These are phyloP conservation scores for Meyerozyma carpophila DNA, from an alignment of 1,139 yeast species.

Conservation along the genomic window DNA sequence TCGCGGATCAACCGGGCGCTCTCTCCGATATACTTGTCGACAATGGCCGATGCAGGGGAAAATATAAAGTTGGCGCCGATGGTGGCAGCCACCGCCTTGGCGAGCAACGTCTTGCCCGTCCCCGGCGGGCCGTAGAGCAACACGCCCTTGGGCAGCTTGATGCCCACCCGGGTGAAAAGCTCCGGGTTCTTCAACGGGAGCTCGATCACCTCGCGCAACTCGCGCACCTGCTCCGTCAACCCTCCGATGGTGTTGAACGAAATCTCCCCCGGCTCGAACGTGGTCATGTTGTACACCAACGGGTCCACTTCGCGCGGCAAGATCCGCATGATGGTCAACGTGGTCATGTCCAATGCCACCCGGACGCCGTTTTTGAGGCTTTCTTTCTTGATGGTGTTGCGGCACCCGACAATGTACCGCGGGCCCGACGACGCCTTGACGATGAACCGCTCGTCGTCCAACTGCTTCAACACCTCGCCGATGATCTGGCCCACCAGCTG, in stretches of 20 bases:
- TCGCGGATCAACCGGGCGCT: constrained; percentile 95
- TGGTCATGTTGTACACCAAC: constrained; percentile 95
- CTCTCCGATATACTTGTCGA: constrained; percentile 97
- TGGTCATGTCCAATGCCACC: constrained; percentile 96
- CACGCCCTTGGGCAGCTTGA: constrained; percentile 97
- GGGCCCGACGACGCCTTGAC: constrained; percentile 98
- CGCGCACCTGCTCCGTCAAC: constrained; percentile 90
- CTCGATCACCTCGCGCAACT: constrained; percentile 95
- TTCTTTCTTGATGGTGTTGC: constrained; percentile 84
- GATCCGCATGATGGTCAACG: constrained; percentile 94
- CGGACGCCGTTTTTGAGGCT: constrained; percentile 88
- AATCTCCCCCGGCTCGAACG: constrained; percentile 94
- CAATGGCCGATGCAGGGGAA: constrained; percentile 97
- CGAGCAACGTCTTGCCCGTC: constrained; percentile 92
- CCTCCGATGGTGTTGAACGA: constrained; percentile 98
- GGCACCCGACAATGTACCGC: constrained; percentile 94
- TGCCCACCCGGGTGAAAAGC: constrained; percentile 90
- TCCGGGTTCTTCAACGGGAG: constrained; percentile 97
- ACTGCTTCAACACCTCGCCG: constrained; percentile 94
- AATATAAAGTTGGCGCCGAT: constrained; percentile 97
- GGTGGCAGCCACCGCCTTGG: constrained; percentile 98
- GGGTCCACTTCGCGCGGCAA: constrained; percentile 99
- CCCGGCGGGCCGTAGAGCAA: constrained; percentile 99
- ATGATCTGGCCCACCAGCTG: constrained; percentile 97
- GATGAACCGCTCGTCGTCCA: constrained; percentile 91